These are phyloP conservation scores for Cinnamomum micranthum DNA, from an alignment of 164 flowering plant species.

Conservation along the genomic window DNA sequence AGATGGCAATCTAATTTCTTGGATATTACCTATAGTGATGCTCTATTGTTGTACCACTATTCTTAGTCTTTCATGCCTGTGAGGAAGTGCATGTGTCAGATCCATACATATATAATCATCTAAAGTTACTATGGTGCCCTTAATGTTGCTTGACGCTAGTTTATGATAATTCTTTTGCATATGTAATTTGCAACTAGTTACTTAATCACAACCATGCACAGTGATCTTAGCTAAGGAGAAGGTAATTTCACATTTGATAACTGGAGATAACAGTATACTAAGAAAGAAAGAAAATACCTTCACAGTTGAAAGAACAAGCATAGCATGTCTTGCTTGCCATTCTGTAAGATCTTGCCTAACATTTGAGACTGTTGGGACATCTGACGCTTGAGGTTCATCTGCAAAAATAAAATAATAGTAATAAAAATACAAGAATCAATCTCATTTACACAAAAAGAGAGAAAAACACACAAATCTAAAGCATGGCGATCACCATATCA, in stretches of 20 bases:
- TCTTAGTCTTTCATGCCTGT: too few species aligned
- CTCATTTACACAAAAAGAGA: neutral
- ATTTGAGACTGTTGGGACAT: conserved; percentile 70
- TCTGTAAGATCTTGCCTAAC: conserved; percentile 86
- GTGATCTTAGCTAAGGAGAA: neutral
- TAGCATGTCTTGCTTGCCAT: conserved; percentile 89
- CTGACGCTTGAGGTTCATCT: conserved; percentile 67
- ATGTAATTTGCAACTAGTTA: neutral
- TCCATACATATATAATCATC: too few species aligned
- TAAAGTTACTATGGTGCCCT: too few species aligned
- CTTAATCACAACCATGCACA: neutral
- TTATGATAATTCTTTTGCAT: too few species aligned
- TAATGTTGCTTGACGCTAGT: too few species aligned
- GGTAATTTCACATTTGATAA: neutral
- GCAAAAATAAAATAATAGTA: conserved; percentile 15
- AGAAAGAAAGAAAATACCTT: conserved; percentile 47
- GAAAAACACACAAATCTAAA: neutral
- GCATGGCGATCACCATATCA: neutral
- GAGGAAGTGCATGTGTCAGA: too few species aligned
- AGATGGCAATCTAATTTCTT: too few species aligned
- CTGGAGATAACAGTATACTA: neutral
- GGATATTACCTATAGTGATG: too few species aligned
- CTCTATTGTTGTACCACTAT: too few species aligned
- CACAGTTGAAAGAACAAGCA: conserved; percentile 72
- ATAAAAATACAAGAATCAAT: too few species aligned